Conservation (phyloP, 2,329 filamentous ascomycete species). For the Scedosporium boydii region DNA sequence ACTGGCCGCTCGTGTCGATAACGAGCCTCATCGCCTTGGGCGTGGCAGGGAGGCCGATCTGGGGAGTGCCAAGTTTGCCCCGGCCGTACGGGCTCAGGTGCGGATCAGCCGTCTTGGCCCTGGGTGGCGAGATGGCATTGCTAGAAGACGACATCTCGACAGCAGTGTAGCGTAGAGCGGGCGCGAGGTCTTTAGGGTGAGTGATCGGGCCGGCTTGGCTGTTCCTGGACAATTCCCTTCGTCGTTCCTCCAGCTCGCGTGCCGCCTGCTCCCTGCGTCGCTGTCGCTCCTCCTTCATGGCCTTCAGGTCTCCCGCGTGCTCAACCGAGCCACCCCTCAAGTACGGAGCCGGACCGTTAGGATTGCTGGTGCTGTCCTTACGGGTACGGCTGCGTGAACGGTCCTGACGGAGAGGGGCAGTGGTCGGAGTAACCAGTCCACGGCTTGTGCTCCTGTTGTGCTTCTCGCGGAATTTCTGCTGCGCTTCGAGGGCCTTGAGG, state of each 20-base stretch:
- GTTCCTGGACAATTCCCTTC: conserved; percentile 71
- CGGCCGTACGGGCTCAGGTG: conserved; percentile 40
- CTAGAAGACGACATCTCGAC: conserved; percentile 21
- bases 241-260: conserved; percentile 78
- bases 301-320: conserved; percentile 43
- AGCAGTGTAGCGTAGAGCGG: conserved; percentile 17
- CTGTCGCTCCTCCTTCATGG: conserved; percentile 51
- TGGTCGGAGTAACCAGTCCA: conserved; percentile 10
- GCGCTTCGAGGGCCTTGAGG: conserved; percentile 39
- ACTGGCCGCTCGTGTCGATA: conserved; percentile 40
- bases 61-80: conserved; percentile 32
- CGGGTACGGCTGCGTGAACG: conserved; percentile 13
- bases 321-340: conserved; percentile 31
- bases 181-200: conserved; percentile 52
- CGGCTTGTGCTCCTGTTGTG: conserved; percentile 38
- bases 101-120: conserved; percentile 59
- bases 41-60: conserved; percentile 78
- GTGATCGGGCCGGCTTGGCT: conserved; percentile 74
- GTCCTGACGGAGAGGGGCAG: neutral
- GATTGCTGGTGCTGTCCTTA: neutral
- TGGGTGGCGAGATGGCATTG: conserved; percentile 32
- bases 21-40: conserved; percentile 84
- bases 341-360: neutral
- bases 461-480: conserved; percentile 46
- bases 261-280: conserved; percentile 67